A percentile compares a stretch with the other conserved stretches of the same genome.
These are phyloP conservation scores for Salix exigua DNA, from an alignment of 345 rosid genomes.

Conservation along the genomic window DNA sequence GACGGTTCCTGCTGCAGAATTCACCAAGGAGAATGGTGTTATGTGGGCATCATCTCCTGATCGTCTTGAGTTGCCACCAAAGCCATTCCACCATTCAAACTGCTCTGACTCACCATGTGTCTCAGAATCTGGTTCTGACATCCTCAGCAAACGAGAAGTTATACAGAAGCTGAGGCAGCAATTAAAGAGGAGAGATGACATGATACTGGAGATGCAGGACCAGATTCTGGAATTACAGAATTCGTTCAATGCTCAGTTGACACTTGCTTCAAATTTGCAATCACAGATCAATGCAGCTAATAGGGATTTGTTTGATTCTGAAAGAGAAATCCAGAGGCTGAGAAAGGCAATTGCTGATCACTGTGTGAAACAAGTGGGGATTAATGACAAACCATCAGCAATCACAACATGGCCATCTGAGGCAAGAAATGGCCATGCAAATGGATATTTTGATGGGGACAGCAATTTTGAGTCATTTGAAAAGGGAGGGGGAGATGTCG, in stretches of 20 bases:
- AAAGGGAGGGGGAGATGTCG: conserved; percentile 51
- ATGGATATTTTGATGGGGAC: conserved; percentile 50
- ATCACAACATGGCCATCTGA: conserved; percentile 46
- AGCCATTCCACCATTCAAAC: conserved; percentile 67
- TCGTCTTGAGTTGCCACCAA: conserved; percentile 70
- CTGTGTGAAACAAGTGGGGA: conserved; percentile 43
- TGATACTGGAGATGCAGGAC: conserved; percentile 96
- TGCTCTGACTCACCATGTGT: conserved; percentile 95
- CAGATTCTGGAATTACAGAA: conserved; percentile 70
- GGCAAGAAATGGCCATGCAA: conserved; percentile 47
- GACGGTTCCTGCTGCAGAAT: conserved; percentile 58
- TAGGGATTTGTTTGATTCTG: conserved; percentile 69
- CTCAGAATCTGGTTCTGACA: conserved; percentile 96
- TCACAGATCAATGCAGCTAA: conserved; percentile 70
- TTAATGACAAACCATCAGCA: conserved; percentile 36
- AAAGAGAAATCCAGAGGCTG: conserved; percentile 79
- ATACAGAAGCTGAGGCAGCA: conserved; percentile 91
- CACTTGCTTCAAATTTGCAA: conserved; percentile 66
- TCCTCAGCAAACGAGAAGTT: conserved; percentile 88
- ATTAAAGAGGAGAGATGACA: conserved; percentile 86
- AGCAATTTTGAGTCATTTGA: conserved; percentile 34
- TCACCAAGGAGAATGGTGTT: conserved; percentile 57
- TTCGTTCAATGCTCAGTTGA: conserved; percentile 57
- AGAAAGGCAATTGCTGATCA: conserved; percentile 89
- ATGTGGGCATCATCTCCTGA: conserved; percentile 81